Base-by-base conservation (phyloP, 2,329 filamentous ascomycete species). In the Fusarium penzigii region DNA sequence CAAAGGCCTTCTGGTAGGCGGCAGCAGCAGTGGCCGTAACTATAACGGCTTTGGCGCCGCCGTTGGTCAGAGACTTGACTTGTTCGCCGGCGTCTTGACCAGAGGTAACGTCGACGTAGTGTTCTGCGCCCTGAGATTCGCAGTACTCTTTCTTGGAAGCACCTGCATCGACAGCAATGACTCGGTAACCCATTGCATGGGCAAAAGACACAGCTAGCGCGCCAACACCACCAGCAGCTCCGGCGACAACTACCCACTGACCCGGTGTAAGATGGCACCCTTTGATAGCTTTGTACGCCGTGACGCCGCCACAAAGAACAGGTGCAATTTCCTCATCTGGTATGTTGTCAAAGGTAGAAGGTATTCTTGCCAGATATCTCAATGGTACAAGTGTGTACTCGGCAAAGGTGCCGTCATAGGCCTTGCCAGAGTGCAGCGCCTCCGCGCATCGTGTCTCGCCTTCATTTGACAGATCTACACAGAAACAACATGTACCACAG, bases 241-340 rank as follows among this genome's bases (percentile, higher is more conserved):
- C 75, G 0, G 67, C 65, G 2, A 77, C 61, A 2, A 66, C 70
- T 1, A 75, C 49, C 64, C 66, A 73, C 48, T 71, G 65, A 1
- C 73, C 72, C 0, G 70, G 69, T 1, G 56, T 61, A 13, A 67
- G 50, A 8, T 53, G 61, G 45, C 65, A 68, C 5, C 56, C 55
- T 57, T 74, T 74, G 48, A 75, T 55, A 0, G 71, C 73, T 53
- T 72, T 73, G 52, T 76, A 77, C 2, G 73, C 74, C 2, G 74
- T 77, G 0, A 76, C 72, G 1, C 75, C 75, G 5, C 68, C 73
- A 48, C 75, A 77, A 14, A 77, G 58, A 13, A 77, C 67, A 0
- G 75, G 75, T 1, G 72, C 74, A 1, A 75, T 61, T 9, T 65
- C 51, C 46, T 74, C 70, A 34, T 75, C 73, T 0, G 64, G 53